These are phyloP conservation scores for Penicillium mononematosum DNA, from an alignment of 495 filamentous ascomycete species.

Conservation along the genomic window DNA sequence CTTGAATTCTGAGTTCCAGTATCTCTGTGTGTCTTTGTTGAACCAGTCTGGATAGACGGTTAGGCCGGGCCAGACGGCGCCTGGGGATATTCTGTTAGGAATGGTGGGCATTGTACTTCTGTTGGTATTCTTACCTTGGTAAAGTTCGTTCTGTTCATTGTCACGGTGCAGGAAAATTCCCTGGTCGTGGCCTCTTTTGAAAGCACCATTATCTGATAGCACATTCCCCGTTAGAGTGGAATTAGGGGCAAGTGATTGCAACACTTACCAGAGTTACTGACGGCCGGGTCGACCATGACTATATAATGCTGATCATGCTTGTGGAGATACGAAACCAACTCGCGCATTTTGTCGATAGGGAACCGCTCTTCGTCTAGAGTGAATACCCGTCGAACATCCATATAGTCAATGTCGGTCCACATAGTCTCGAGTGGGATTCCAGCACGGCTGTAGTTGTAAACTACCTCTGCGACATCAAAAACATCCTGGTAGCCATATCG, in stretches of 20 bases:
- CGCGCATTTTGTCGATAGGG: constrained; percentile 63
- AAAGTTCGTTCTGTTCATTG: constrained; percentile 59
- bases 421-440: constrained; percentile 81
- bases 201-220: constrained; percentile 58
- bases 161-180: constrained; percentile 63
- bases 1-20: constrained; percentile 72
- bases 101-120: background rate
- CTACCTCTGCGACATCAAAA: constrained; percentile 74
- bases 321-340: constrained; percentile 71
- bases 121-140: constrained; percentile 49
- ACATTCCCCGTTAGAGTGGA: background rate
- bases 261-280: constrained; percentile 45
- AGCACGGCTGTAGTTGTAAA: constrained; percentile 75
- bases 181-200: constrained; percentile 58
- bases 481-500: constrained; percentile 77
- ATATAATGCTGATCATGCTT: constrained; percentile 73
- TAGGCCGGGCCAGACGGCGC: constrained; percentile 82
- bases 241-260: background rate
- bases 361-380: constrained; percentile 73
- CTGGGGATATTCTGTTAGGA: constrained; percentile 21
- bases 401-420: constrained; percentile 89
- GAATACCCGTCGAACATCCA: constrained; percentile 67
- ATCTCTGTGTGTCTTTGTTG: constrained; percentile 59
- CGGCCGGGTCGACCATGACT: constrained; percentile 85
- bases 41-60: constrained; percentile 88